Evolutionary conservation across 768 basidiomycete species (phyloP), one percentile per base, ranked within the genome.

Genomic region (Mycena leptocephala): DNA sequence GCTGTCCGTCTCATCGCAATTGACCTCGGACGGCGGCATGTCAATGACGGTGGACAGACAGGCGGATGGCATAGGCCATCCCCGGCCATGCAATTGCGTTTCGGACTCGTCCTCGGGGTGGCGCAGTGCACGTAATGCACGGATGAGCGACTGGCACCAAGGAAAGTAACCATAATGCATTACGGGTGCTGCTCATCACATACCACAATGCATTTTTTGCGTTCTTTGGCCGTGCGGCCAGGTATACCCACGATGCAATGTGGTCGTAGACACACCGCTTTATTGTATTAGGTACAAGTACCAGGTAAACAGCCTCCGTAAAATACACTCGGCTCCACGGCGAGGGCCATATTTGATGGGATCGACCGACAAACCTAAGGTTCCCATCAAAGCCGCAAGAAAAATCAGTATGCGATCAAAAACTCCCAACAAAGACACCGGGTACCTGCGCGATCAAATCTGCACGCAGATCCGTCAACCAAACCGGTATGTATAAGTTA

Each of bases 51-150:
- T 48, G 64, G 64, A 65, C 8, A 65, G 43, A 30, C 43, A 56
- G 55, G 28, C 55, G 18, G 55, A 46, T 14, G n/a, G 63, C n/a
- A 43, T 6, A 6, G 26, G 41, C 41, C 63, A 28, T 14, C 63
- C 26, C 37, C 1, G 63, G 9, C 26, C 43, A 14, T 46, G 28
- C 28, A 28, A 41, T 39, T 63, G 37, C 28, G 63, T 64, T 32
- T 41, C 20, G 28, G 65, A 68, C 35, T 55, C 53, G 53, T 39
- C 24, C n/a, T 68, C 66, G 24, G 46, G 53, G 28, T 56, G 37
- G n/a, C 53, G 53, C 66, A 68, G 53, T n/a, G 66, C 66, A 35
- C 37, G 35, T 68, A 68, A 41, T 68, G 66, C 66, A 22, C 66
- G 66, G 48, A 68, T 35, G 51, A 68, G 48, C n/a, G n/a, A n/a